These are phyloP conservation scores for Emmonsiellopsis sp. DNA, from an alignment of 2,329 filamentous ascomycete genomes.

Conservation along the genomic window DNA sequence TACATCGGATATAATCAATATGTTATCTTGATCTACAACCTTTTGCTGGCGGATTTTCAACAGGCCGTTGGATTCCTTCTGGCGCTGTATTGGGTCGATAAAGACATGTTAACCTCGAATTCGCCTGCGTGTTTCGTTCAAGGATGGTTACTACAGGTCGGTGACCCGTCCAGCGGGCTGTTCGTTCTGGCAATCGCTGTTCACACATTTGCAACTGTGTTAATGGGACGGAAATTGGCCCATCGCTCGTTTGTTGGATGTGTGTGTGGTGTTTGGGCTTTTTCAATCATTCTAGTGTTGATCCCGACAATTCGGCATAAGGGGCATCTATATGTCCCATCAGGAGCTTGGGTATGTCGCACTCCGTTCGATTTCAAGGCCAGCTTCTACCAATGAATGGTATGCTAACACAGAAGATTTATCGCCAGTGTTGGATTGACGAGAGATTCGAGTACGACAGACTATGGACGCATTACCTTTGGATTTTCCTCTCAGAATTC, in stretches of 20 bases:
- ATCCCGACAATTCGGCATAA: conserved; percentile 37
- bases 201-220: conserved; percentile 44
- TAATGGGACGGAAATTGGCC: conserved; percentile 38
- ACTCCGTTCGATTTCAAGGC: background rate
- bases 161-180: conserved; percentile 44
- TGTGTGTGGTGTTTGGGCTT: conserved; percentile 39
- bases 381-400: background rate
- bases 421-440: conserved; percentile 42
- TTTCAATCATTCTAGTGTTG: conserved; percentile 38
- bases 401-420: background rate
- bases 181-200: conserved; percentile 47
- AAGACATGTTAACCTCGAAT: conserved; percentile 36
- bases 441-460: conserved; percentile 35
- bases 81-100: conserved; percentile 39
- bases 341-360: conserved; percentile 42
- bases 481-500: conserved; percentile 47
- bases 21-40: conserved; percentile 46
- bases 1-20: conserved; percentile 48
- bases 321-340: conserved; percentile 37
- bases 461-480: conserved; percentile 45
- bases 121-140: conserved; percentile 42
- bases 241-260: conserved; percentile 36
- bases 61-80: conserved; percentile 44
- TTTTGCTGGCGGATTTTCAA: conserved; percentile 45
- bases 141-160: conserved; percentile 44